Percentiles rank a stretch among this genome's conserved stretches.
These are phyloP conservation scores for Diaporthe aspalathi DNA, from an alignment of 2,329 filamentous ascomycete genomes.

Conservation along the genomic window DNA sequence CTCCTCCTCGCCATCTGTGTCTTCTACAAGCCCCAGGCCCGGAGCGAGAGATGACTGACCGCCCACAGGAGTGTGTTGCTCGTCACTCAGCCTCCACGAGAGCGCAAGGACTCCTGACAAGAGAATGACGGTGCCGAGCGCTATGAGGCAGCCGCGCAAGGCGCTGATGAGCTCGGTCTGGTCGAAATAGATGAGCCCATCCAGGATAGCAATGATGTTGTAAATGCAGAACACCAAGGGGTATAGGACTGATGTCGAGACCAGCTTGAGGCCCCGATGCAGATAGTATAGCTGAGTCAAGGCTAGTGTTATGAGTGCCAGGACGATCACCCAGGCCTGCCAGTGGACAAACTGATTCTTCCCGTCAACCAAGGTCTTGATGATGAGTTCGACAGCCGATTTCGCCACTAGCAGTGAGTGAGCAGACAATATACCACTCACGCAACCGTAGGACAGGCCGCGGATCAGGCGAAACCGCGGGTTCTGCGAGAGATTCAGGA, in stretches of 20 bases:
- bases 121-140: constrained; percentile 86
- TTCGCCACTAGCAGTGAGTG: constrained; percentile 95
- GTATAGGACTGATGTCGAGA: constrained; percentile 95
- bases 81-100: constrained; percentile 91
- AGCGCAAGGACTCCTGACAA: constrained; percentile 89
- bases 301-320: constrained; percentile 83
- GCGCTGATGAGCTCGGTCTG: constrained; percentile 84
- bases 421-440: constrained; percentile 93
- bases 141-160: constrained; percentile 82
- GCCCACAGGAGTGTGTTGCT: constrained; percentile 70
- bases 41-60: constrained; percentile 80
- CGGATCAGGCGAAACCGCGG: constrained; percentile 79
- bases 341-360: constrained; percentile 95
- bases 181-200: constrained; percentile 96
- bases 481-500: constrained; percentile 67
- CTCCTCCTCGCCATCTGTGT: constrained; percentile 71
- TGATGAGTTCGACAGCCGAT: constrained; percentile 93
- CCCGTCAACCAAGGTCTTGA: constrained; percentile 84
- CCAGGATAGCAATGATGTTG: constrained; percentile 98
- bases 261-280: constrained; percentile 91
- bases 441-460: constrained; percentile 87
- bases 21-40: constrained; percentile 83
- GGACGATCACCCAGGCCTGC: constrained; percentile 92
- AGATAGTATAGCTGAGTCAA: constrained; percentile 95
- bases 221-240: constrained; percentile 98